Base-by-base conservation (phyloP, 2,329 filamentous ascomycete species). In the Fusarium sp. region DNA sequence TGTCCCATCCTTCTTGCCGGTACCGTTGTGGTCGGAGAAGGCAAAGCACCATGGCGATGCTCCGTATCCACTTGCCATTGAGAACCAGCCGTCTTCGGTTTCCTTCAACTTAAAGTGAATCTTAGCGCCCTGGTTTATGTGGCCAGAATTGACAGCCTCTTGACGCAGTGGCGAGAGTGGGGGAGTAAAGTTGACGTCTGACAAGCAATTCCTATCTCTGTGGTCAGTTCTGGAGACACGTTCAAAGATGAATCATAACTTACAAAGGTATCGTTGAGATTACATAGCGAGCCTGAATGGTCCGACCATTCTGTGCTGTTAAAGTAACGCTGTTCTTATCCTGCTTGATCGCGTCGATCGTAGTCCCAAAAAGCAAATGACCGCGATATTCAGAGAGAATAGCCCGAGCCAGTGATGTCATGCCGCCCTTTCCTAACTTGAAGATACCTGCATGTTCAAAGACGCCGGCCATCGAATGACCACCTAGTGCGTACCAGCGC, bases 401-500 rank as follows among this genome's bases (percentile, higher is more conserved):
- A 25, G 44, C 1, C 20, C 7, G 9, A 1, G 44, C 44, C 22
- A 46, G 18, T 16, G 44, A 46, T 0, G 44, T 46, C 44, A 27
- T 46, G 9, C 44, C 44, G 0, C 44, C 44, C 6, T 18, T 46
- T 1, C 44, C 44, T 0, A 46, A 8, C 24, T 46, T 46, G 22
- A 25, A 46, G 7, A 46, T 30, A 2, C 69, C 66, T 1, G 52
- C 56, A 1, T 67, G 51, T 25, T 74, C 70, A 25, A 63, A 67
- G 0, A 68, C 45, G 0, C 59, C 49, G 9, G 59, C 72, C 54
- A 73, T 63, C 0, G 30, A 46, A 22, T 73, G 63, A 1, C 54
- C 45, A 10, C 67, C 63, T 1, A 73, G 53, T 1, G 70, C 70
- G 10, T 73, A 73, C 71, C 70, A 73, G 2, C 71, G 63, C 8